phyloP scores from a whole-genome alignment of 371 early-diverging fungal species.

The Mucor saturninus region DNA sequence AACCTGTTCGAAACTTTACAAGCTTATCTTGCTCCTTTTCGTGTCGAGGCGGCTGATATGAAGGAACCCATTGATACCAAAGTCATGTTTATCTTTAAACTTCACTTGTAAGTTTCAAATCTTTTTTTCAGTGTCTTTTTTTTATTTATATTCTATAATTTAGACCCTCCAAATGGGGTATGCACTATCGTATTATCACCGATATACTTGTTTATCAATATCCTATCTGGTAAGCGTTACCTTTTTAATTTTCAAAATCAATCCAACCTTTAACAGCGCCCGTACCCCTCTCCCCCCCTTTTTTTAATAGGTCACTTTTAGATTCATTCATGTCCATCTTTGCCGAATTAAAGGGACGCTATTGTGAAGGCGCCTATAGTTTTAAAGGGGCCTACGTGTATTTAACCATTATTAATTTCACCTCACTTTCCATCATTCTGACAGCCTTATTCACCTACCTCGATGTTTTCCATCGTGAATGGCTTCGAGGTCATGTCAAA shows the following conservation, averaged over 20 bases:
- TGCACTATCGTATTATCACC: constrained; percentile 50
- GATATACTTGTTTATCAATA: constrained; percentile 52
- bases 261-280: too few relatives aligned
- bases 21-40: constrained; percentile 52
- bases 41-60: constrained; percentile 32
- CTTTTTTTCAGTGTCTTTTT: not conserved
- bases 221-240: constrained; percentile 45
- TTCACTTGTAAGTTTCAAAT: constrained; percentile 40
- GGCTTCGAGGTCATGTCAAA: constrained; percentile 36
- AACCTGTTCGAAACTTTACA: constrained; percentile 47
- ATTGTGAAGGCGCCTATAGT: constrained; percentile 44
- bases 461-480: constrained; percentile 47
- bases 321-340: constrained; percentile 52
- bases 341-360: constrained; percentile 41
- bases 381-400: constrained; percentile 53
- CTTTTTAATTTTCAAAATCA: too few relatives aligned
- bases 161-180: constrained; percentile 55
- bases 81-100: constrained; percentile 37
- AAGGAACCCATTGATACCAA: constrained; percentile 42
- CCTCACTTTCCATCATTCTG: constrained; percentile 45
- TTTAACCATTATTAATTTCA: constrained; percentile 49
- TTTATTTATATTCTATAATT: not conserved
- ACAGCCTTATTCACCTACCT: constrained; percentile 49
- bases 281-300: too few relatives aligned
- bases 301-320: constrained; percentile 38